Base-by-base conservation (phyloP, 2,329 filamentous ascomycete genomes). In the Hypoxylon sp. region DNA sequence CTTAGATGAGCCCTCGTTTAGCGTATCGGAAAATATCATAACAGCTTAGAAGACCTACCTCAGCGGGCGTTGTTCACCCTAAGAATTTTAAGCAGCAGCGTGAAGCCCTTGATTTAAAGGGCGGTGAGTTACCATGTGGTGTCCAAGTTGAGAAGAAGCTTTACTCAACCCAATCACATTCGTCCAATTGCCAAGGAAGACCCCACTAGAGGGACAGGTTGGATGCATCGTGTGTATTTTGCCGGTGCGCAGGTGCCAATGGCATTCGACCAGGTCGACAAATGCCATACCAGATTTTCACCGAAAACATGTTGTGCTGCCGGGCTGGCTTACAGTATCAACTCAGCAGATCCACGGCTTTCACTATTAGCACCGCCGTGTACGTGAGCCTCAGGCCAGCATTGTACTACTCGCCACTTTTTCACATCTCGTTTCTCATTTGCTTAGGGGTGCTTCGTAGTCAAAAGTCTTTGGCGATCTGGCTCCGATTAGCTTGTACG, bases 301-400 rank as follows among this genome's bases (percentile, higher is more conserved):
- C 72, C 72, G 70, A 73, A 72, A 73, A 67, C 56, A 46, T 60
- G 55, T 37, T 44, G 61, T 62, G 50, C 48, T 63, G 63, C 67
- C 31, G 53, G 53, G 37, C 30, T 58, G 61, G 64, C 67, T 69
- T 66, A 70, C 57, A 64, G 25, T 42, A 64, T 57, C 40, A 55
- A 44, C 30, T 51, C 30, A 61, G 25, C 49, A 70, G 35, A 35
- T 50, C 35, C 25, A 31, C 46, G 49, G 35, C 53, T 31, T 53
- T 25, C 48, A 17, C 35, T 40, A 61, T 44, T 37, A 60, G 37
- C 33, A 65, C 64, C 42, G 50, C 66, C 40, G 56, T 56, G 31
- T 48, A 71, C 61, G 50, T 64, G 50, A 72, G 63, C 64, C 64
- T 70, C 64, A 59, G 50, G 50, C 25, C 33, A 25, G 55, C 27